Conservation (phyloP, 2,329 filamentous ascomycete genomes). For the Hypoxylon sp. region DNA sequence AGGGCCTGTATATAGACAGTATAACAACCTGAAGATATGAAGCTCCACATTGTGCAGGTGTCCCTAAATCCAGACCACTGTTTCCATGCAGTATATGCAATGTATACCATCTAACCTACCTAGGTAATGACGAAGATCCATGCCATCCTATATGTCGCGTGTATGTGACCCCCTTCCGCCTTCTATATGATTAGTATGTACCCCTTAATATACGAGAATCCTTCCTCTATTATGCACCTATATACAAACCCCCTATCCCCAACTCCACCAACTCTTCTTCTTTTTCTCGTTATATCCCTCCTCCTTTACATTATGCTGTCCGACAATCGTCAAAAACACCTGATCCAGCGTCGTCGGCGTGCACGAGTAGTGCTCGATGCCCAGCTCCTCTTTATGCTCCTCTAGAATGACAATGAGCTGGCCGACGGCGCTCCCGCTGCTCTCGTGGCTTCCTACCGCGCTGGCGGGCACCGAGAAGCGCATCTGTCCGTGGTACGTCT, state of each 20-base stretch:
- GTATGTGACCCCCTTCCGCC: neutral
- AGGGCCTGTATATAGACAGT: neutral
- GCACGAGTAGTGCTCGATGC: constrained; percentile 89
- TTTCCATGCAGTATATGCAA: neutral
- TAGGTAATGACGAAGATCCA: neutral
- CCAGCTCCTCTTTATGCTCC: constrained; percentile 75
- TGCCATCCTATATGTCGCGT: neutral
- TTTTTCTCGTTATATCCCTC: constrained; percentile 64
- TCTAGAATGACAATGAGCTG: constrained; percentile 81
- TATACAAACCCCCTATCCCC: constrained; percentile 22
- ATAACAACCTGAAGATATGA: neutral
- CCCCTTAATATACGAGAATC: neutral
- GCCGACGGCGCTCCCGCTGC: constrained; percentile 70
- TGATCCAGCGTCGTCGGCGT: constrained; percentile 90
- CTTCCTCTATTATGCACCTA: constrained; percentile 2
- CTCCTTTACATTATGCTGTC: constrained; percentile 82
- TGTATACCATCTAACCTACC: neutral
- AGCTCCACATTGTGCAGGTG: constrained; percentile 6
- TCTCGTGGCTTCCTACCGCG: constrained; percentile 53
- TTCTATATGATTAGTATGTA: constrained; percentile 13
- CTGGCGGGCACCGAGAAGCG: constrained; percentile 81
- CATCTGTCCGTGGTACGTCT: constrained; percentile 87
- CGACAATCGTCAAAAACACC: constrained; percentile 89
- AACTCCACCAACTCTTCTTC: constrained; percentile 49
- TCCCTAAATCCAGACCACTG: neutral